Conservation (phyloP, 345 rosid genomes). For the Heritiera littoralis region DNA sequence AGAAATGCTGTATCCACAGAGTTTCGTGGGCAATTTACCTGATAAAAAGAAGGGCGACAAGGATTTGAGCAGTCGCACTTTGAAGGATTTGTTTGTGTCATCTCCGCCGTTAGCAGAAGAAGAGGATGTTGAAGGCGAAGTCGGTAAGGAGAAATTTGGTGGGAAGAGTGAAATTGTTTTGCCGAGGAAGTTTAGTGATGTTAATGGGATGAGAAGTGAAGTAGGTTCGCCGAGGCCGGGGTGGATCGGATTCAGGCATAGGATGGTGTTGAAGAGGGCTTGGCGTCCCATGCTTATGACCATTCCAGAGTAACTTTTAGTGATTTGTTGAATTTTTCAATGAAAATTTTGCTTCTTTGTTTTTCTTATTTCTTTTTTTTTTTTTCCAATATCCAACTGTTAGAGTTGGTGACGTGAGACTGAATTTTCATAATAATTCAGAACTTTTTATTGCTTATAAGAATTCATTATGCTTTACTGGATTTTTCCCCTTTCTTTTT, state of each 20-base stretch:
- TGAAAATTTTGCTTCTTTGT: not conserved
- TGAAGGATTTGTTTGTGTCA: slow-evolving; percentile 73
- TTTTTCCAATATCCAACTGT: not conserved
- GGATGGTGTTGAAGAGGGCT: slow-evolving; percentile 56
- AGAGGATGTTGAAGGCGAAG: slow-evolving; percentile 27
- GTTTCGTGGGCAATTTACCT: slow-evolving; percentile 12
- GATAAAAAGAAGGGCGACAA: slow-evolving; percentile 42
- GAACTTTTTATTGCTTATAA: too few relatives aligned
- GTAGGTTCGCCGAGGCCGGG: slow-evolving; percentile 46
- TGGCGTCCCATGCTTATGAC: slow-evolving; percentile 80
- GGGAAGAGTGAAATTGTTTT: slow-evolving; percentile 32
- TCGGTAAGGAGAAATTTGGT: not conserved
- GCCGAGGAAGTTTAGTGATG: slow-evolving; percentile 28
- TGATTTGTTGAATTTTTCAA: not conserved
- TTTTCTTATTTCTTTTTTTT: too few relatives aligned
- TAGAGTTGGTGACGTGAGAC: too few relatives aligned
- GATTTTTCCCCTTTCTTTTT: too few relatives aligned
- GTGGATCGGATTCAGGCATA: slow-evolving; percentile 67
- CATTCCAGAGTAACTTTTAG: slow-evolving; percentile 50
- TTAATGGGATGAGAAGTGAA: slow-evolving; percentile 16
- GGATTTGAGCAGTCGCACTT: slow-evolving; percentile 36
- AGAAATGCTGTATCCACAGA: slow-evolving; percentile 27
- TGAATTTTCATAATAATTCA: too few relatives aligned
- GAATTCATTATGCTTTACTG: too few relatives aligned
- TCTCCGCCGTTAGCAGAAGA: slow-evolving; percentile 35